These are phyloP conservation scores for Ammopiptanthus mongolicus DNA, from an alignment of 306 rosid species.

Conservation along the genomic window DNA sequence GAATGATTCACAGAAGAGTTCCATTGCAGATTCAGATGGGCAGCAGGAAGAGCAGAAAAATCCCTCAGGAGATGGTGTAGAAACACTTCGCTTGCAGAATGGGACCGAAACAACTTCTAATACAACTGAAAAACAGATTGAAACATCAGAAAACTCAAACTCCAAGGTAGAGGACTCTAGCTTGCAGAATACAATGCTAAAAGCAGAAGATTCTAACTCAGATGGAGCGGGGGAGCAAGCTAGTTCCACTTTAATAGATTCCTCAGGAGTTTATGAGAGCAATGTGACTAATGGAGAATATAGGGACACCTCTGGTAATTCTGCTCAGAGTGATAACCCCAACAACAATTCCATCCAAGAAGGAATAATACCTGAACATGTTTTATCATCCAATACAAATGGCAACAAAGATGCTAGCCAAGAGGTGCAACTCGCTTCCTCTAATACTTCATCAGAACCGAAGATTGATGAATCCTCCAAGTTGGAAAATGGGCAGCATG, in stretches of 20 bases:
- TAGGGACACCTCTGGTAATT: constrained; percentile 22
- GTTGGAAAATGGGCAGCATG: constrained; percentile 28
- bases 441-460: constrained; percentile 28
- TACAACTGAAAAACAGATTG: neutral
- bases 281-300: constrained; percentile 23
- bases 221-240: constrained; percentile 24
- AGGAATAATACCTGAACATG: constrained; percentile 29
- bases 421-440: constrained; percentile 32
- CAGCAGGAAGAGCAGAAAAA: constrained; percentile 19
- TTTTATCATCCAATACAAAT: constrained; percentile 22
- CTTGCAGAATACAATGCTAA: constrained; percentile 23
- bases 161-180: constrained; percentile 25
- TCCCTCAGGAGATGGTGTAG: neutral
- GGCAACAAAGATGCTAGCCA: constrained; percentile 19
- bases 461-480: constrained; percentile 34
- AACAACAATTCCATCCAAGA: constrained; percentile 21
- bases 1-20: constrained; percentile 15
- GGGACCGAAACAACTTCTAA: neutral
- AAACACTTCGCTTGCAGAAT: neutral
- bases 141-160: constrained; percentile 17
- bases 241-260: constrained; percentile 28
- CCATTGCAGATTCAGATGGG: constrained; percentile 15
- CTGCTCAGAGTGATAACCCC: constrained; percentile 20
- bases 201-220: constrained; percentile 25
- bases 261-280: constrained; percentile 23